phyloP scores from a whole-genome alignment of 106 monocot species.

The Xerophyta viscosa region DNA sequence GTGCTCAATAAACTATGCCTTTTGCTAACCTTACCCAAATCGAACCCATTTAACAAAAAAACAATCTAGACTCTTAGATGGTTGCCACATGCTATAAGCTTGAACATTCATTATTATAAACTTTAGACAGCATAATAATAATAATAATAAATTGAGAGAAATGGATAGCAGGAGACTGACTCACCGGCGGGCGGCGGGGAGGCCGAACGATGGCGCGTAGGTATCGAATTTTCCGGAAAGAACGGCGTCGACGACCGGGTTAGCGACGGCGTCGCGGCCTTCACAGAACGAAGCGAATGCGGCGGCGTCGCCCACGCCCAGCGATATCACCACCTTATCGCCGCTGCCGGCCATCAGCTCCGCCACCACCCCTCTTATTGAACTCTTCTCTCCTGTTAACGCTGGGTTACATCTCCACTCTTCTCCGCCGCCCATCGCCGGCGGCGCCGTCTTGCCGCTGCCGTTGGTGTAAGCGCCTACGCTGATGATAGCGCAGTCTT shows the following conservation, averaged over 20 bases:
- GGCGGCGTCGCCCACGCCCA: slow-evolving; percentile 72
- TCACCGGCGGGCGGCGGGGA: slow-evolving; percentile 50
- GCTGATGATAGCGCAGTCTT: too few relatives aligned
- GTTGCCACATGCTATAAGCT: neutral
- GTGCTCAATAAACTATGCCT: too few relatives aligned
- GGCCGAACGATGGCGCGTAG: slow-evolving; percentile 66
- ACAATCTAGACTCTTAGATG: too few relatives aligned
- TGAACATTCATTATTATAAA: neutral
- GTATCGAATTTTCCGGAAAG: slow-evolving; percentile 36
- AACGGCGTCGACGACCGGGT: slow-evolving; percentile 22
- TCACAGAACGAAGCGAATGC: slow-evolving; percentile 31
- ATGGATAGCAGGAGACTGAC: neutral
- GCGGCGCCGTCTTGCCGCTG: too few relatives aligned
- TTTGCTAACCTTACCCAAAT: too few relatives aligned
- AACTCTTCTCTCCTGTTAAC: slow-evolving; percentile 29
- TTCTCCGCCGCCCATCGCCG: too few relatives aligned
- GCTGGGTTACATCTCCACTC: slow-evolving; percentile 35
- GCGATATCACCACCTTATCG: slow-evolving; percentile 51
- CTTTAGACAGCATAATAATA: neutral
- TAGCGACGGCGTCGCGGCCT: slow-evolving; percentile 19
- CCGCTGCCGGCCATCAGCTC: slow-evolving; percentile 30
- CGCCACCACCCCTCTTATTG: slow-evolving; percentile 55
- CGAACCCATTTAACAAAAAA: too few relatives aligned
- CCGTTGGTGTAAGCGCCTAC: too few relatives aligned
- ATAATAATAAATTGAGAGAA: neutral